phyloP scores from a whole-genome alignment of 768 basidiomycete species.

The Tricholoma furcatifolium region DNA sequence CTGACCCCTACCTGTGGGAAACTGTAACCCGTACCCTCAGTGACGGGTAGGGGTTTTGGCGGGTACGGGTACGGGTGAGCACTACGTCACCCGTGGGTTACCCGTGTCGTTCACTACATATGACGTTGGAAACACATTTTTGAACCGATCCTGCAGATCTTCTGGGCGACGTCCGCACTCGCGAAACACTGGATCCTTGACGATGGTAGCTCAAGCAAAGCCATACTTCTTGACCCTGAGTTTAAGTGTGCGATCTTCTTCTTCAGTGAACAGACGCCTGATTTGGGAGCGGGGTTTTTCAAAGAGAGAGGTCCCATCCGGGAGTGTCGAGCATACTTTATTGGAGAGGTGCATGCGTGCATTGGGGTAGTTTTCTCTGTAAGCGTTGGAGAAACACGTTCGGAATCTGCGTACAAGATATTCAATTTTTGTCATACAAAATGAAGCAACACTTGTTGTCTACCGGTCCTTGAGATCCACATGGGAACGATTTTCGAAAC shows the following conservation, averaged over 20 bases:
- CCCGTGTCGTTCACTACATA: too few relatives aligned
- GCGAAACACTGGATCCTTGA: conserved; percentile 84
- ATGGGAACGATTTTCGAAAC: conserved; percentile 79
- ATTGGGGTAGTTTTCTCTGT: conserved; percentile 87
- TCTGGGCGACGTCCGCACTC: conserved; percentile 80
- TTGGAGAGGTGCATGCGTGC: conserved; percentile 85
- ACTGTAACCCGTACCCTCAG: too few relatives aligned
- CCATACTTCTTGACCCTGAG: conserved; percentile 88
- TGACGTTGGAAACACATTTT: conserved; percentile 86
- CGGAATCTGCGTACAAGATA: conserved; percentile 57
- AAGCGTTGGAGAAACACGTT: conserved; percentile 90
- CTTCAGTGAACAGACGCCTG: conserved; percentile 82
- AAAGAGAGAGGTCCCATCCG: conserved; percentile 83
- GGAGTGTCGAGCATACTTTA: conserved; percentile 78
- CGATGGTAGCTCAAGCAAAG: conserved; percentile 87
- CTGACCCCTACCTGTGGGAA: too few relatives aligned
- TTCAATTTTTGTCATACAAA: not conserved
- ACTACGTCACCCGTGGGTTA: too few relatives aligned
- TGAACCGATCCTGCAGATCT: conserved; percentile 81
- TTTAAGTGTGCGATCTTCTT: conserved; percentile 81
- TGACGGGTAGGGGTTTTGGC: too few relatives aligned
- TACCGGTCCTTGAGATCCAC: conserved; percentile 92
- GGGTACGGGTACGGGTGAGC: too few relatives aligned
- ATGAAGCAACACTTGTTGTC: conserved; percentile 20
- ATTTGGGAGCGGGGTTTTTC: conserved; percentile 85